These are phyloP conservation scores for Allium fistulosum DNA, from an alignment of 106 monocot genomes.

Conservation along the genomic window DNA sequence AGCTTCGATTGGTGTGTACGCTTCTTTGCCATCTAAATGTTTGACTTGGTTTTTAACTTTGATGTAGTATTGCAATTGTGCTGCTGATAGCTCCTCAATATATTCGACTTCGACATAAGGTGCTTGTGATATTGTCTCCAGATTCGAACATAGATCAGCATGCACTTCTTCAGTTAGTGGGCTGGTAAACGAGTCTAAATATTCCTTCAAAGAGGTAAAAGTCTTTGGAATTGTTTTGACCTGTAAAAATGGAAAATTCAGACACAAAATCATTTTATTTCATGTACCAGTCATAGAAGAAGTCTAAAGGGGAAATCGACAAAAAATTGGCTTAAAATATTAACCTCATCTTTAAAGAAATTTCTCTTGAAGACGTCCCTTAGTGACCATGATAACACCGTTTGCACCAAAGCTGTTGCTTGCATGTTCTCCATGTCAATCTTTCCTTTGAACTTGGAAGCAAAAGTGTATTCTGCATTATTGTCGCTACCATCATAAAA, in stretches of 20 bases:
- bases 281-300: background rate
- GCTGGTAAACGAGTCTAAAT: constrained; percentile 8
- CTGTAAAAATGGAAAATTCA: background rate
- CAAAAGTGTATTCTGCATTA: background rate
- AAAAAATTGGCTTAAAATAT: background rate
- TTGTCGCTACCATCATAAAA: background rate
- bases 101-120: constrained; percentile 10
- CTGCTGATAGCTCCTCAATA: background rate
- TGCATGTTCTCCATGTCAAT: background rate
- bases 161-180: constrained; percentile 18
- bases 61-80: background rate
- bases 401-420: background rate
- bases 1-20: constrained; percentile 13
- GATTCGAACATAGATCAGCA: constrained; percentile 7
- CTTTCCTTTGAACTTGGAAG: background rate
- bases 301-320: background rate
- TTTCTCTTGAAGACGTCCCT: background rate
- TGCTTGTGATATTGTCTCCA: constrained; percentile 1
- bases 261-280: background rate
- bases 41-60: background rate
- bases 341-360: constrained; percentile 4
- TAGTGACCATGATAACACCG: constrained; percentile 5
- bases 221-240: constrained; percentile 10
- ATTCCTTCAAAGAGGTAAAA: constrained; percentile 10
- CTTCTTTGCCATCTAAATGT: background rate